Evolutionary conservation across 768 basidiomycete genomes (phyloP), one percentile per base, ranked within the genome.

Genomic region (Naganishia vishniacii): DNA sequence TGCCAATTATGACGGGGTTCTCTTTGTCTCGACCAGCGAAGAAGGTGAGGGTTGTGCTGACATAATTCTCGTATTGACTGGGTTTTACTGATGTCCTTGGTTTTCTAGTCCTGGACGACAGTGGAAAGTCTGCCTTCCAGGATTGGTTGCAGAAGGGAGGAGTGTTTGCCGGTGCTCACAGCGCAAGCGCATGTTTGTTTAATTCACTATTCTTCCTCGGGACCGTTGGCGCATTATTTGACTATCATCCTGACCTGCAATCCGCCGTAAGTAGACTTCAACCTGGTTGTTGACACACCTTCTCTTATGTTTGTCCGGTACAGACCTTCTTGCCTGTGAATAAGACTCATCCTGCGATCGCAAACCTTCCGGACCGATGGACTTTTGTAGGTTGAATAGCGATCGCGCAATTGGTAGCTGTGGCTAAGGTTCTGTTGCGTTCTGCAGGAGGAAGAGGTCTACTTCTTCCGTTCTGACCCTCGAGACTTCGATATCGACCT

Each of bases 381-480:
- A 75, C 69, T 31, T 77, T 70, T 61, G 73, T 72, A 34, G 62
- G 76, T 69, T 45, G 13, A 15, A n/a, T 1, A 6, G 7, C 29
- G 28, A 31, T 20, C 2, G 23, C 34, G 18, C 48, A 32, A n/a
- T n/a, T 13, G 47, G 20, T 48, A 18, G 1, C 13, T 3, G 0
- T 34, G 26, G 29, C 26, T 29, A n/a, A n/a, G 4, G 42, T 8
- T 41, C 20, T 9, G 29, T 3, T 11, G 13, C 15, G 6, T 12
- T 26, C 20, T 23, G 3, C 44, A 76, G 76, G 68, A 73, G 44
- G 79, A 80, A 59, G 79, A 80, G 64, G 72, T 74, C 29, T 88
- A 88, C 71, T 84, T 86, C 68, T 88, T 87, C 73, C 80, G 85
- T 63, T 84, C 84, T 4, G 86, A 89, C 72, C 88, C 88, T 31